Conservation (phyloP, 768 basidiomycete species). For the Pulveroboletus sp. region DNA sequence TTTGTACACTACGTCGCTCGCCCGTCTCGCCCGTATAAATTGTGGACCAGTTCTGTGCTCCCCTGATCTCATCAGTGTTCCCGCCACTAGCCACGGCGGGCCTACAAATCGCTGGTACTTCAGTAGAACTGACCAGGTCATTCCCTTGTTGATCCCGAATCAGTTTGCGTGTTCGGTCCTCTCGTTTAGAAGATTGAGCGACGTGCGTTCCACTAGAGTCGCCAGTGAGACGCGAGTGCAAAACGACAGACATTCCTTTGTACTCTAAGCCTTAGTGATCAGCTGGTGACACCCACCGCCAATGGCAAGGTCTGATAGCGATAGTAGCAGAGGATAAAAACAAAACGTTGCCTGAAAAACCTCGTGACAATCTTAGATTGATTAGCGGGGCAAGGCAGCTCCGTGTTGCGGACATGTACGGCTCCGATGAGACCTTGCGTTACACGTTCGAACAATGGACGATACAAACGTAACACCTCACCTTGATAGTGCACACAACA, state of each 20-base stretch:
- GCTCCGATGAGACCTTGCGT: not conserved
- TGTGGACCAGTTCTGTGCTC: too few species aligned
- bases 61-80: too few species aligned
- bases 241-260: too few species aligned
- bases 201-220: too few species aligned
- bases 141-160: constrained; percentile 1
- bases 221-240: not conserved
- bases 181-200: too few species aligned
- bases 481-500: not conserved
- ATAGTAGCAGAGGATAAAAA: not conserved
- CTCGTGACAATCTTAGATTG: not conserved
- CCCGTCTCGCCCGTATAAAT: too few species aligned
- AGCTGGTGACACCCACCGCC: not conserved
- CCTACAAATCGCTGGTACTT: constrained; percentile 5
- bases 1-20: too few species aligned
- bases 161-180: not conserved
- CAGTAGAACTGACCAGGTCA: not conserved
- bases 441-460: not conserved
- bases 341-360: too few species aligned
- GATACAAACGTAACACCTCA: not conserved
- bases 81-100: too few species aligned
- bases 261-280: too few species aligned
- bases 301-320: not conserved
- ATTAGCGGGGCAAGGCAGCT: not conserved
- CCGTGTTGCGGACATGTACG: not conserved